Evolutionary conservation across 331 rosid genomes (phyloP), one percentile per base, ranked within the genome.

Genomic region (Pyrus hybrid): DNA sequence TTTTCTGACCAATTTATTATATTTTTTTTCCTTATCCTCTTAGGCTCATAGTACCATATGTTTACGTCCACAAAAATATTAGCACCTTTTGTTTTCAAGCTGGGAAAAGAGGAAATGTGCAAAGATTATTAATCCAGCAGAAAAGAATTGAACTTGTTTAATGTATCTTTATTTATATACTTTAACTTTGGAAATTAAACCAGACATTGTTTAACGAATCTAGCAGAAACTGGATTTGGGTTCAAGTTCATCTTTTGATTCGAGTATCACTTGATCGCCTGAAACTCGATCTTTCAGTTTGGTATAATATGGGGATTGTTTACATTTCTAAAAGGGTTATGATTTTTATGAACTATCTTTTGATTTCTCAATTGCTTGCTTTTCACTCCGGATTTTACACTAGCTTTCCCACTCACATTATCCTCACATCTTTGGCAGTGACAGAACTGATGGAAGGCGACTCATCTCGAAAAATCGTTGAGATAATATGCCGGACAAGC

Each of bases 401-500:
- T 65, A 32, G 35, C 23, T n/a, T 51, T 51, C 63, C 43, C 17
- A 35, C 67, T 78, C 47, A 71, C 66, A 63, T 1, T 30, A 8
- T 43, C 29, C 17, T 21, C 66, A 30, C 33, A 16, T n/a, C 21
- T 71, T 28, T 41, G 67, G 37, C 93, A 94, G 99, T 94, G 35
- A 92, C 99, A 70, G 99, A 94, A 63, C 96, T 94, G 47, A 91
- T 87, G 85, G 99, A 94, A 78, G 97, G 99, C 1, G 99, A 94
- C 80, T 94, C 99, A 35, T 94, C 99, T 17, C 86, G 99, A 74
- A 94, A 94, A 86, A 94, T 94, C 69, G 99, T 94, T 45, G 99
- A 94, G 80, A 94, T 94, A 70, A 94, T 94, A 80, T 94, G 99
- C 94, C 86, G 93, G 73, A 89, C 99, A 0, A 94, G 96, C 83